Conservation (phyloP, 805 yeast genomes). For the Metschnikowia hibisci region DNA sequence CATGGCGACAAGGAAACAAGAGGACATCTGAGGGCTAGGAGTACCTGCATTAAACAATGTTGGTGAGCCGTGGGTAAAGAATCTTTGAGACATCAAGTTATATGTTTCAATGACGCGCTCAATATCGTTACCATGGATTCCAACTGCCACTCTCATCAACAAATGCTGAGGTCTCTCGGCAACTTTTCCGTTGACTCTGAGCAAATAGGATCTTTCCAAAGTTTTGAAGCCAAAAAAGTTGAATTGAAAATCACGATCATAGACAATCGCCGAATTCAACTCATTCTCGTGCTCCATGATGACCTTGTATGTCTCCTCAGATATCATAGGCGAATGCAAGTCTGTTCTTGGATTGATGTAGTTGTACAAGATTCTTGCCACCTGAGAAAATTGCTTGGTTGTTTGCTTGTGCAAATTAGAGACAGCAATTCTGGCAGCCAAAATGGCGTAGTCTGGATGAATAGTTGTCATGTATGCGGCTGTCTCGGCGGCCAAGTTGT, state of each 20-base stretch:
- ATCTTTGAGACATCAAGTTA: slow-evolving; percentile 55
- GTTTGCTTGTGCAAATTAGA: slow-evolving; percentile 94
- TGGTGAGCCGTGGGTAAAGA: slow-evolving; percentile 60
- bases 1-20: slow-evolving; percentile 63
- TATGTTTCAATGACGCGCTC: slow-evolving; percentile 52
- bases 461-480: slow-evolving; percentile 97
- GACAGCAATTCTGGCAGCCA: slow-evolving; percentile 94
- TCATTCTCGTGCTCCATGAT: slow-evolving; percentile 38
- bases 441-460: slow-evolving; percentile 95
- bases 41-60: slow-evolving; percentile 62
- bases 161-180: slow-evolving; percentile 62
- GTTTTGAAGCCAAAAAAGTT: slow-evolving; percentile 62
- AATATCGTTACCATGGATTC: slow-evolving; percentile 55
- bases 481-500: slow-evolving; percentile 81
- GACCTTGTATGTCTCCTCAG: slow-evolving; percentile 38
- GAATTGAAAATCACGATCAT: slow-evolving; percentile 50
- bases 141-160: slow-evolving; percentile 59
- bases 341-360: slow-evolving; percentile 81
- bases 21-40: slow-evolving; percentile 56
- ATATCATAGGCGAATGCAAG: slow-evolving; percentile 46
- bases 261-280: slow-evolving; percentile 44
- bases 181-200: slow-evolving; percentile 51
- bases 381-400: slow-evolving; percentile 77
- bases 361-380: slow-evolving; percentile 64
- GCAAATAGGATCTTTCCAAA: slow-evolving; percentile 54